These are phyloP conservation scores for Fennellomyces sp. DNA, from an alignment of 371 early-diverging fungal genomes.

Conservation along the genomic window DNA sequence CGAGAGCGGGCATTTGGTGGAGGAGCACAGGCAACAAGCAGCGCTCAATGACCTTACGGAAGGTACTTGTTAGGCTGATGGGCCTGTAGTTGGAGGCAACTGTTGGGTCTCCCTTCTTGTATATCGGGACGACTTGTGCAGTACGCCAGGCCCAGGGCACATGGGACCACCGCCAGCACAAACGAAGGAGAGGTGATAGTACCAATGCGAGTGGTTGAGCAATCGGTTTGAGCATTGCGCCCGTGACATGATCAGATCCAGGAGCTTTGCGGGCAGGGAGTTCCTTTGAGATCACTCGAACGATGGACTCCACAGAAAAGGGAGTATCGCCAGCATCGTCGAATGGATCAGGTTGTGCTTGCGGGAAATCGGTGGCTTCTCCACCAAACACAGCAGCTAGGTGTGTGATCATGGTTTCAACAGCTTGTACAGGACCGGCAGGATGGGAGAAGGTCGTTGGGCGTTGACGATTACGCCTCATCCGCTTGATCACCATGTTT, in stretches of 20 bases:
- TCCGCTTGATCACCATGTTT: constrained; percentile 1
- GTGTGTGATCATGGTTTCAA: constrained; percentile 7
- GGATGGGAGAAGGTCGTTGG: constrained; percentile 4
- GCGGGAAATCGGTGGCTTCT: not conserved
- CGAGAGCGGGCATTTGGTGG: constrained; percentile 1
- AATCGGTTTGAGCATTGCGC: constrained; percentile 28
- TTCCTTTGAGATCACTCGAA: not conserved
- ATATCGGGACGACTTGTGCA: constrained; percentile 24
- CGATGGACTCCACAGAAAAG: not conserved
- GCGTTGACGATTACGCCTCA: not conserved
- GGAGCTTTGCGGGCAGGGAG: constrained; percentile 17
- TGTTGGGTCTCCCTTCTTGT: constrained; percentile 18
- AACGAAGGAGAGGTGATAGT: constrained; percentile 8
- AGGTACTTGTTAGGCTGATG: constrained; percentile 15
- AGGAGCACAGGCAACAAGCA: constrained; percentile 4
- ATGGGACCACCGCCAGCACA: constrained; percentile 25
- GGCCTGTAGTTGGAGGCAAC: constrained; percentile 20
- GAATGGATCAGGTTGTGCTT: not conserved
- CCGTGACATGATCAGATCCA: constrained; percentile 26
- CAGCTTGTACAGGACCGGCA: constrained; percentile 13
- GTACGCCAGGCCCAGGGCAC: constrained; percentile 20
- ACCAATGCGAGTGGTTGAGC: not conserved
- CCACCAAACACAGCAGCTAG: constrained; percentile 11
- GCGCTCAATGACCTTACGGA: constrained; percentile 16
- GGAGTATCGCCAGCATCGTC: not conserved